A percentile compares a stretch with the other conserved stretches of the same genome.
phyloP scores from a whole-genome alignment of 495 filamentous ascomycete genomes.

The Penicillium tannophilum region DNA sequence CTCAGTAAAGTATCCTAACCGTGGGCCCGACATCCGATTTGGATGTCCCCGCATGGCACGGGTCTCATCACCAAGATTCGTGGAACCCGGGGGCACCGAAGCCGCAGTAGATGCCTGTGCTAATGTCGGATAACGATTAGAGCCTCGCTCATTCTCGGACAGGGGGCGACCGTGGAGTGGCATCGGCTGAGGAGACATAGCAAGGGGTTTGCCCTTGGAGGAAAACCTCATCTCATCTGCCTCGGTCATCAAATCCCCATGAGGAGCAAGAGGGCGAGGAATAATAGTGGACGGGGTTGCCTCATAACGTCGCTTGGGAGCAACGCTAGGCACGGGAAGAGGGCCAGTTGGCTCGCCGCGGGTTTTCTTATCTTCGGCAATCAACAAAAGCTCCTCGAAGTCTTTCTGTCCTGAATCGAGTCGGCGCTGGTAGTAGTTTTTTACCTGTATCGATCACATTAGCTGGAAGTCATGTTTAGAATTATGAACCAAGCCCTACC shows the following conservation, averaged over 20 bases:
- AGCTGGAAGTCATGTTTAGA: constrained; percentile 18
- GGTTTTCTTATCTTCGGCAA: constrained; percentile 69
- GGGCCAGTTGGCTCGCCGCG: constrained; percentile 72
- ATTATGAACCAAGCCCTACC: constrained; percentile 55
- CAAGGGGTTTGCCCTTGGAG: constrained; percentile 44
- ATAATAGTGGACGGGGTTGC: constrained; percentile 57
- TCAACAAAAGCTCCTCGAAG: constrained; percentile 66
- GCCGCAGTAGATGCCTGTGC: constrained; percentile 47
- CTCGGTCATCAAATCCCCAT: constrained; percentile 52
- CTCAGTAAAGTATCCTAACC: constrained; percentile 46
- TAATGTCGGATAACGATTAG: constrained; percentile 43
- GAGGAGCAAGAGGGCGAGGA: constrained; percentile 62
- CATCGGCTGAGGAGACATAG: constrained; percentile 36
- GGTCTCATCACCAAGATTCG: constrained; percentile 36
- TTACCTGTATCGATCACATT: constrained; percentile 63
- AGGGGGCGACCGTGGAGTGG: constrained; percentile 33
- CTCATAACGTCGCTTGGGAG: constrained; percentile 61
- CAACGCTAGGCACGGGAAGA: constrained; percentile 61
- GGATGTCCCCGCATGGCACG: constrained; percentile 35
- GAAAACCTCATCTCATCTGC: constrained; percentile 53
- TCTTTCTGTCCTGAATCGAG: constrained; percentile 70
- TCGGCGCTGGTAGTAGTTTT: constrained; percentile 84
- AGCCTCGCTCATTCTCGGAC: constrained; percentile 40
- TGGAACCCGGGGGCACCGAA: constrained; percentile 25
- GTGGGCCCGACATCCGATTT: constrained; percentile 40